A percentile compares a stretch with the other conserved stretches of the same genome.
Conservation (phyloP, 208 protist species). For the Leptomonas seymouri region DNA sequence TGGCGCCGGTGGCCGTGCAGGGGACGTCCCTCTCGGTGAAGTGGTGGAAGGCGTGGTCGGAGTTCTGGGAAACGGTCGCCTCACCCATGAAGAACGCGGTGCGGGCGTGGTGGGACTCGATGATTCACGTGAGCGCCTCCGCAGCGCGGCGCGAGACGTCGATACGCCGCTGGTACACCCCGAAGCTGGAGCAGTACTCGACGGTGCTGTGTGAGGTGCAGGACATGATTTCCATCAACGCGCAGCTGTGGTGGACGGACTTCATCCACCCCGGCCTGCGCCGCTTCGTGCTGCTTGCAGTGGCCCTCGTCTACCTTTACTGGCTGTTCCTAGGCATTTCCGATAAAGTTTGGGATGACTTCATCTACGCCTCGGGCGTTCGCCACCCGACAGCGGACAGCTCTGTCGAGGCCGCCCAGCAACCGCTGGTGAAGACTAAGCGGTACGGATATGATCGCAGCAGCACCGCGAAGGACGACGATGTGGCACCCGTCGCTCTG, state of each 20-base stretch:
- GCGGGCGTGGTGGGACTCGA: slow-evolving; percentile 76
- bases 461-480: not conserved
- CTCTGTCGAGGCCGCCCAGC: not conserved
- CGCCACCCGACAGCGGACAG: slow-evolving; percentile 6
- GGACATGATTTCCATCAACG: slow-evolving; percentile 43
- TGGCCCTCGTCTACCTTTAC: slow-evolving; percentile 37
- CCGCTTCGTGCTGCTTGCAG: slow-evolving; percentile 9
- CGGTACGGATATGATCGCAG: not conserved
- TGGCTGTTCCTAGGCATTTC: slow-evolving; percentile 39
- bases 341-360: slow-evolving; percentile 28
- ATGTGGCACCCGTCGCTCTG: not conserved
- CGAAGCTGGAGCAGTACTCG: slow-evolving; percentile 27
- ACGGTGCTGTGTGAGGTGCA: slow-evolving; percentile 18
- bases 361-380: slow-evolving; percentile 30
- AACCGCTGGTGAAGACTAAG: not conserved
- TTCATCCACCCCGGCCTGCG: slow-evolving; percentile 17
- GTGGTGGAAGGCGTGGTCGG: slow-evolving; percentile 68
- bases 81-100: slow-evolving; percentile 81
- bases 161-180: slow-evolving; percentile 69
- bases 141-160: slow-evolving; percentile 62
- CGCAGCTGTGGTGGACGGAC: slow-evolving; percentile 36
- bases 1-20: slow-evolving; percentile 43
- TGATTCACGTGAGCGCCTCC: slow-evolving; percentile 58
- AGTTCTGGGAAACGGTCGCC: slow-evolving; percentile 85
- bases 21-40: slow-evolving; percentile 52